Evolutionary conservation across 129 eudicot species (phyloP).

Genomic region (Arctium minus): DNA sequence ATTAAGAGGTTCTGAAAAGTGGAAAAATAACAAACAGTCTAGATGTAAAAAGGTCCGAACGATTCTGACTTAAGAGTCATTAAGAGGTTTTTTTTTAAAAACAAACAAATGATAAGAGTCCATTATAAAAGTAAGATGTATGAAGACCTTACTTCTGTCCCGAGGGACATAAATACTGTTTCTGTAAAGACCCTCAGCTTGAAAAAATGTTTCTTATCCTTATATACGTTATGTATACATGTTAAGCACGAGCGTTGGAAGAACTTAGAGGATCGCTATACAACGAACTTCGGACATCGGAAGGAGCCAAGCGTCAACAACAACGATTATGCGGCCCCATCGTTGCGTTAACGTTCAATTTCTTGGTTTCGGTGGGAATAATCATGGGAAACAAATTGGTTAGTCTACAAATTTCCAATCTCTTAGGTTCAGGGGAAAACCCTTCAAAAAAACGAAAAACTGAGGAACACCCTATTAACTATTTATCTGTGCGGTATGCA

Average conservation of each 20-base stretch:
- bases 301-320: constrained; percentile 80
- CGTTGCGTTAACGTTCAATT: constrained; percentile 75
- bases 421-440: background rate
- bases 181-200: background rate
- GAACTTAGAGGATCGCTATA: constrained; percentile 68
- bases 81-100: too few relatives aligned
- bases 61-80: too few relatives aligned
- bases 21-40: too few relatives aligned
- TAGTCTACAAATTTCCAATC: background rate
- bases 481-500: too few relatives aligned
- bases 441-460: too few relatives aligned
- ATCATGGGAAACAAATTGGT: constrained; percentile 76
- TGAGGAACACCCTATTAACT: too few relatives aligned
- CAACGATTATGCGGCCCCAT: constrained; percentile 78
- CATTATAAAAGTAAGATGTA: background rate
- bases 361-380: constrained; percentile 72
- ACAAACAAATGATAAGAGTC: too few relatives aligned
- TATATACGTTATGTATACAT: background rate
- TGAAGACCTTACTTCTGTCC: background rate
- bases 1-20: too few relatives aligned
- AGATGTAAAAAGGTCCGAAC: too few relatives aligned
- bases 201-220: background rate
- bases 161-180: background rate
- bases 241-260: constrained; percentile 58
- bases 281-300: constrained; percentile 64